Conservation (phyloP, 352 stramenopile genomes). For the Phytophthora citricola region DNA sequence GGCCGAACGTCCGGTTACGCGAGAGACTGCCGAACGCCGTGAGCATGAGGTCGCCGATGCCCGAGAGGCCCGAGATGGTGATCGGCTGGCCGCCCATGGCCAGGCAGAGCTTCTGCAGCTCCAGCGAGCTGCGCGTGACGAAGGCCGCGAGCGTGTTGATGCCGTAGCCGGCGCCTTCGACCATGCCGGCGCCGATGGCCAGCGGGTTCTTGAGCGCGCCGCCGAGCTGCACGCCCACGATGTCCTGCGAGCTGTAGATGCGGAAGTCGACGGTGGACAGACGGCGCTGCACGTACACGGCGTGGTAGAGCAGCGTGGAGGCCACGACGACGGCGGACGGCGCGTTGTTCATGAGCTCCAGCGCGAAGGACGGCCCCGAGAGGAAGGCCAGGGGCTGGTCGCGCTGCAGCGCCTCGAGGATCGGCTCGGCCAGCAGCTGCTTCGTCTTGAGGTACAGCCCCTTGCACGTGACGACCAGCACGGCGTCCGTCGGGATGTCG, state of each 20-base stretch:
- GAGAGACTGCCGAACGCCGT: constrained; percentile 97
- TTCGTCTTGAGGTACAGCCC: constrained; percentile 96
- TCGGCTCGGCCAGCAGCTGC: constrained; percentile 96
- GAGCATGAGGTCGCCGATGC: constrained; percentile 95
- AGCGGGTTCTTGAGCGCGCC: constrained; percentile 98
- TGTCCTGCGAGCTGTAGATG: constrained; percentile 94
- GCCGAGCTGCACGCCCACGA: constrained; percentile 96
- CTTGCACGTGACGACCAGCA: constrained; percentile 96
- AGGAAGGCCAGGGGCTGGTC: constrained; percentile 96
- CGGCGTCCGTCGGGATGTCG: constrained; percentile 88
- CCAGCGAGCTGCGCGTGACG: constrained; percentile 95
- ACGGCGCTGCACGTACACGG: constrained; percentile 81
- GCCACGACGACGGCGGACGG: constrained; percentile 97
- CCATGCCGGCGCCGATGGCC: constrained; percentile 97
- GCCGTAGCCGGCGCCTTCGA: constrained; percentile 95
- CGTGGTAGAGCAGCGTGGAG: constrained; percentile 92
- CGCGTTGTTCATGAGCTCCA: constrained; percentile 95
- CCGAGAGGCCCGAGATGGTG: constrained; percentile 95
- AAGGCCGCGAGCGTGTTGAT: constrained; percentile 96
- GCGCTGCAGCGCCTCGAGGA: constrained; percentile 91
- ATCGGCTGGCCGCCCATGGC: constrained; percentile 94
- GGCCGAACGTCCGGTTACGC: constrained; percentile 95
- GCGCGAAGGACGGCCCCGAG: constrained; percentile 95
- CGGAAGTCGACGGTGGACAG: constrained; percentile 93
- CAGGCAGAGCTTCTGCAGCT: constrained; percentile 96